Conservation (phyloP, 2,329 filamentous ascomycete genomes). For the Fusarium sp. region DNA sequence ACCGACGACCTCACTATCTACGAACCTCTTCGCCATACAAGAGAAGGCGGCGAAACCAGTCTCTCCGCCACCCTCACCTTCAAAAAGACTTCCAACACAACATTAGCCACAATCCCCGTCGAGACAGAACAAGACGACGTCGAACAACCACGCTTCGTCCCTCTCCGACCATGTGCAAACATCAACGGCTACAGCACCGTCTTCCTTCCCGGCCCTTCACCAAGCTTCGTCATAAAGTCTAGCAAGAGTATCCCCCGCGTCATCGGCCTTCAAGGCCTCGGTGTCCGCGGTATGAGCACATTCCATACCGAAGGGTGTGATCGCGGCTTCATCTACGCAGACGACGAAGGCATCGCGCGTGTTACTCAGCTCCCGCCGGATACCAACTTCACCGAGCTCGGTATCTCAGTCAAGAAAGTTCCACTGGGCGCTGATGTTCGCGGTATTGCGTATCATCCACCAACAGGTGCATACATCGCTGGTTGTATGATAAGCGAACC, state of each 20-base stretch:
- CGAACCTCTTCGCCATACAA: constrained; percentile 74
- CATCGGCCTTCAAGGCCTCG: constrained; percentile 75
- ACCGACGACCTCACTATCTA: constrained; percentile 90
- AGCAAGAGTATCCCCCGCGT: constrained; percentile 81
- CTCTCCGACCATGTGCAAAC: constrained; percentile 70
- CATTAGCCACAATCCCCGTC: constrained; percentile 69
- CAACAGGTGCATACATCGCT: constrained; percentile 79
- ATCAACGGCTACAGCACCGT: constrained; percentile 84
- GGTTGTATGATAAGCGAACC: constrained; percentile 75
- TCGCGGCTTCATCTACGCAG: constrained; percentile 84
- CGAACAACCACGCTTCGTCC: constrained; percentile 59
- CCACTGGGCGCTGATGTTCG: constrained; percentile 76
- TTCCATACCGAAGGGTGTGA: constrained; percentile 84
- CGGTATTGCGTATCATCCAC: constrained; percentile 80
- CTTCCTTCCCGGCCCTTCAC: constrained; percentile 83
- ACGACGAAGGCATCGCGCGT: constrained; percentile 76
- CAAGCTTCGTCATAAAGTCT: constrained; percentile 85
- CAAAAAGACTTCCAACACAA: constrained; percentile 77
- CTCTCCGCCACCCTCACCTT: constrained; percentile 75
- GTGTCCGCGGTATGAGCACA: constrained; percentile 76
- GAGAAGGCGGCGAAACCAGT: constrained; percentile 49
- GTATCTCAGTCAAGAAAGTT: constrained; percentile 80
- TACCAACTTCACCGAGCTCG: constrained; percentile 77
- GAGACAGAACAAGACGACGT: constrained; percentile 64
- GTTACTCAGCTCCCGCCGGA: constrained; percentile 77